phyloP scores from a whole-genome alignment of 2,329 filamentous ascomycete species.

The Clonostachys sp. region DNA sequence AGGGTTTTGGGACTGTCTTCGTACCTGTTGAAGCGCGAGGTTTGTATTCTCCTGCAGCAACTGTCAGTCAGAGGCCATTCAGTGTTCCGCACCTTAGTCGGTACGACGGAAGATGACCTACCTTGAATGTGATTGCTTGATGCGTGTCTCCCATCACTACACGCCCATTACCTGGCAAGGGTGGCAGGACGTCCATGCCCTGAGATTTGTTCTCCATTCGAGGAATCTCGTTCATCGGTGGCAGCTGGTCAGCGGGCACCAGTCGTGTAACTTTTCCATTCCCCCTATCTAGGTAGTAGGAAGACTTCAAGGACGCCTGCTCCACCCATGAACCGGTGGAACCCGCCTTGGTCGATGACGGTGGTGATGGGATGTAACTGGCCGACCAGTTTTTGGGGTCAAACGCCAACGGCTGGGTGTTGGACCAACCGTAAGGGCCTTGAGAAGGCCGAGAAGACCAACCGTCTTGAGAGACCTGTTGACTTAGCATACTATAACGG shows the following conservation, averaged over 20 bases:
- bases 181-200: constrained; percentile 43
- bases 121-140: constrained; percentile 28
- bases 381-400: background rate
- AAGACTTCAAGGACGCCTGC: constrained; percentile 17
- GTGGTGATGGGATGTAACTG: background rate
- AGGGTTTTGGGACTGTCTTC: no score
- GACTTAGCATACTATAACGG: no score
- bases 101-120: constrained; percentile 17
- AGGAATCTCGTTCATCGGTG: constrained; percentile 35
- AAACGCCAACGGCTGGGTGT: no score
- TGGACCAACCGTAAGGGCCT: no score
- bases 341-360: background rate
- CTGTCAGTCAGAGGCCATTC: no score
- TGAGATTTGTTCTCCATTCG: constrained; percentile 25
- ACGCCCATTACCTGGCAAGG: constrained; percentile 27
- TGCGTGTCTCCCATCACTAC: constrained; percentile 30
- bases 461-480: no score
- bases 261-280: constrained; percentile 50
- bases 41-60: no score
- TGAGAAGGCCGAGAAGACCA: no score
- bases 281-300: constrained; percentile 49
- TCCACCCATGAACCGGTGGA: background rate
- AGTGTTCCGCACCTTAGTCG: no score
- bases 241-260: constrained; percentile 50
- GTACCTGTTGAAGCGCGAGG: no score